Conservation (phyloP, 2,329 filamentous ascomycete species). For the Sporothrix curviconia region DNA sequence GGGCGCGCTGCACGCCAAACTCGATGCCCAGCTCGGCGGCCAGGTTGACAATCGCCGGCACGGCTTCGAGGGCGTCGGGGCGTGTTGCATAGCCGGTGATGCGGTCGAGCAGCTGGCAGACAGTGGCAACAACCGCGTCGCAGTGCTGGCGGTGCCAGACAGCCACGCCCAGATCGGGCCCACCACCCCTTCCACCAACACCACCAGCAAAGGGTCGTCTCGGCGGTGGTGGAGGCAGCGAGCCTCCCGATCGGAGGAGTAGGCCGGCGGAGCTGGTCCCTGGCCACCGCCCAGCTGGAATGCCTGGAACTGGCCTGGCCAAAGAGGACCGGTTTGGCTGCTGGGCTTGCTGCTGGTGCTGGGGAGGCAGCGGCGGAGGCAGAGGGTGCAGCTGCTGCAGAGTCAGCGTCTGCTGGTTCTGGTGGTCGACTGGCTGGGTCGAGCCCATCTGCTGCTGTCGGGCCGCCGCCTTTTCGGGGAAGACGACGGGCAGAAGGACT, state of each 20-base stretch:
- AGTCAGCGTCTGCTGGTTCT: neutral
- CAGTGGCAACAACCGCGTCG: neutral
- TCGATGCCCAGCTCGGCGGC: constrained; percentile 17
- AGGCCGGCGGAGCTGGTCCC: neutral
- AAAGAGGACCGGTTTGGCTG: neutral
- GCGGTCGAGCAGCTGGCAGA: constrained; percentile 10
- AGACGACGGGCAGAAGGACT: constrained; percentile 21
- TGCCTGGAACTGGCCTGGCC: constrained; percentile 6
- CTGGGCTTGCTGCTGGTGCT: neutral
- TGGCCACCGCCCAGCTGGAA: constrained; percentile 4
- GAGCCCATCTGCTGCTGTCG: neutral
- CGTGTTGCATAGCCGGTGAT: constrained; percentile 12
- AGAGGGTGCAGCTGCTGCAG: neutral
- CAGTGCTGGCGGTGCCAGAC: constrained; percentile 9
- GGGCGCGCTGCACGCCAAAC: constrained; percentile 18
- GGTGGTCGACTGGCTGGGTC: neutral
- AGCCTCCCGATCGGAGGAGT: neutral
- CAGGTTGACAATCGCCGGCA: constrained; percentile 7
- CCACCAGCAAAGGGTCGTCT: neutral
- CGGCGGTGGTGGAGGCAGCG: neutral
- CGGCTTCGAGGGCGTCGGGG: neutral
- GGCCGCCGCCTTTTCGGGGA: constrained; percentile 5
- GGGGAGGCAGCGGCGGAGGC: neutral
- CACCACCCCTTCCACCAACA: neutral
- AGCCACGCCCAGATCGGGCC: neutral